Percentiles rank a stretch among this genome's conserved stretches.
Conservation (phyloP, 2,329 filamentous ascomycete genomes). For the Scedosporium aurantiacum region DNA sequence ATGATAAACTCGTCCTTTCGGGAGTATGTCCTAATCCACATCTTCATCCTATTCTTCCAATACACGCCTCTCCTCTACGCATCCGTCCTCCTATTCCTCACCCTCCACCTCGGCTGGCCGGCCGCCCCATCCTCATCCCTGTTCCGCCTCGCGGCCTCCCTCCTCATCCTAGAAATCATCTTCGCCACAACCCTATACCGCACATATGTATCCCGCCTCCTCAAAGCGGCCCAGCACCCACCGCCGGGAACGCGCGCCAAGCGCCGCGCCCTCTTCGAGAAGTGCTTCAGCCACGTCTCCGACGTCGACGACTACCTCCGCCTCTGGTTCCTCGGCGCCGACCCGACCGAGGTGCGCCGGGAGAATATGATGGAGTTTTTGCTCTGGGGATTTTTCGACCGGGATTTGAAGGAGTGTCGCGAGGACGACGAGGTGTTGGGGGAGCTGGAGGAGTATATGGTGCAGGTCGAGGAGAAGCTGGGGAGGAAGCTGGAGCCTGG, state of each 20-base stretch:
- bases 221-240: conserved; percentile 27
- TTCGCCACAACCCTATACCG: conserved; percentile 32
- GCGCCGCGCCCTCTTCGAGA: conserved; percentile 43
- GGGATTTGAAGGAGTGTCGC: conserved; percentile 8
- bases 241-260: conserved; percentile 30
- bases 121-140: conserved; percentile 9
- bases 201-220: conserved; percentile 29
- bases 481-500: conserved; percentile 41
- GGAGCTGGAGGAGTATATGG: conserved; percentile 36
- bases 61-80: conserved; percentile 31
- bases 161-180: conserved; percentile 26
- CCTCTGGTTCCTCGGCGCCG: conserved; percentile 56
- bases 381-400: conserved; percentile 56
- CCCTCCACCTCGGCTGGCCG: conserved; percentile 11
- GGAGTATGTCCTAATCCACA: conserved; percentile 34
- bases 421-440: conserved; percentile 21
- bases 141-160: conserved; percentile 15
- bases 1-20: conserved; percentile 26
- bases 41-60: conserved; percentile 30
- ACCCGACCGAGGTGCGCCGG: conserved; percentile 43
- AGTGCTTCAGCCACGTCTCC: conserved; percentile 42
- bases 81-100: conserved; percentile 16
- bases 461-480: conserved; percentile 40
- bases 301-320: conserved; percentile 46
- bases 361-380: conserved; percentile 60